Evolutionary conservation across 2,329 filamentous ascomycete genomes (phyloP), one percentile per base, ranked within the genome.

Genomic region (Hymenoscyphus scutula): DNA sequence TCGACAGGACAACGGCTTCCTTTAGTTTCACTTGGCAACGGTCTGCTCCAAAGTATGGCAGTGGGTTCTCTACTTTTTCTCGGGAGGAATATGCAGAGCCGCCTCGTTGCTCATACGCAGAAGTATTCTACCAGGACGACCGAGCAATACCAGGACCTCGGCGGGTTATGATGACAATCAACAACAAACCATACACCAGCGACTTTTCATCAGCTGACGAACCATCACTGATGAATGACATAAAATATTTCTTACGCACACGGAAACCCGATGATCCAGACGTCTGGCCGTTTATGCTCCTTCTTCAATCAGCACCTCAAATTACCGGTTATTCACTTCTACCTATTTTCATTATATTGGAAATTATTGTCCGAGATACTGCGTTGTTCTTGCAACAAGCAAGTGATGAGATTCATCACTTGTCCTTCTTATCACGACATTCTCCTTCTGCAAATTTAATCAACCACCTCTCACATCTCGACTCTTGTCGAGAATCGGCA

Each of bases 81-180:
- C 62, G 56, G 54, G 55, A 66, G 25, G 34, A 51, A 51, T 53
- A 64, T 27, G 55, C 56, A 17, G 32, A 53, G 15, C 62, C 62
- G 8, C 62, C 64, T 15, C 23, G 23, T 38, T 55, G 59, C 37
- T 58, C 53, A 51, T 62, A 61, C 51, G 62, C 59, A 8, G 64
- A 66, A 37, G 27, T 64, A 2, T 66, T 66, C 41, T 66, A 62
- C 27, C 64, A 66, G 57, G 62, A 66, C 23, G 64, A 66, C 45
- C 37, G 53, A 15, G 37, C 41, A 17, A 29, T 34, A 2, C 53
- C 58, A 23, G 57, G 54, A n/a, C 56, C 64, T 15, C 53, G 64
- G 7, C 58, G 60, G 6, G 64, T 64, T n/a, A 56, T 66, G n/a
- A 60, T 64, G 48, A 62, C 60, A 5, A 32, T 58, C 8, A 62